Percentiles rank a stretch among this genome's conserved stretches.
phyloP scores from a whole-genome alignment of 768 basidiomycete species.

The Lyophyllum shimeji region DNA sequence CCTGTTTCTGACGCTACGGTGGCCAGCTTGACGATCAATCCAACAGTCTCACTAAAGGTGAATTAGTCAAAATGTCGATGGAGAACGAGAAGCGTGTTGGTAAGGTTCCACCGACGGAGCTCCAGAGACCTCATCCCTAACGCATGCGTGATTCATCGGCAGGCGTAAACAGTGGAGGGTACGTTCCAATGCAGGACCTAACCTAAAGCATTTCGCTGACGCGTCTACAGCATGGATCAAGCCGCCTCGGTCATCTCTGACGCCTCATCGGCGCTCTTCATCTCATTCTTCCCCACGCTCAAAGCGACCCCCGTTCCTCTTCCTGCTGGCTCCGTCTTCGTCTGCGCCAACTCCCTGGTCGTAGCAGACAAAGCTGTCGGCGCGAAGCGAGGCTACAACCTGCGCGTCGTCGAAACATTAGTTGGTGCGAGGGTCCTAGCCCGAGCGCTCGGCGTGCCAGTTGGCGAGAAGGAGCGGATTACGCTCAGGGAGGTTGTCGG shows the following conservation, averaged over 20 bases:
- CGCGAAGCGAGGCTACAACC: slow-evolving; percentile 80
- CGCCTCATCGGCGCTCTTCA: slow-evolving; percentile 70
- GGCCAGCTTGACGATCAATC: slow-evolving; percentile 17
- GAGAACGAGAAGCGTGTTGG: slow-evolving; percentile 85
- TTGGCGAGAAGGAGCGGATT: slow-evolving; percentile 47
- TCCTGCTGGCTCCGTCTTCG: slow-evolving; percentile 55
- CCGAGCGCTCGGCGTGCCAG: slow-evolving; percentile 48
- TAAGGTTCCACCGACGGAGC: slow-evolving; percentile 17
- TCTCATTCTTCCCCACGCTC: slow-evolving; percentile 79
- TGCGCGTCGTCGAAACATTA: slow-evolving; percentile 90
- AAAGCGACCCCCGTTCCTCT: slow-evolving; percentile 66
- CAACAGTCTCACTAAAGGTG: slow-evolving; percentile 53
- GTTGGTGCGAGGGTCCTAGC: slow-evolving; percentile 77
- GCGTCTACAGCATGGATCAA: slow-evolving; percentile 74
- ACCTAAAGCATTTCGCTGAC: slow-evolving; percentile 8
- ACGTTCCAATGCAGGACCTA: slow-evolving; percentile 18
- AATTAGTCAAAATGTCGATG: slow-evolving; percentile 77
- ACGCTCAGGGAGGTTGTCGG: slow-evolving; percentile 70
- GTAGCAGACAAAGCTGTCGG: slow-evolving; percentile 77
- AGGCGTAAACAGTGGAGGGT: slow-evolving; percentile 82
- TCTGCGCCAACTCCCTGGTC: slow-evolving; percentile 83
- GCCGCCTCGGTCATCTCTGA: slow-evolving; percentile 82
- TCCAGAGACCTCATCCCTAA: not conserved
- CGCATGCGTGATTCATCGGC: not conserved
- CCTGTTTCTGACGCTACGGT: not conserved